Conservation (phyloP, 257 asterid species). For the Fraxinus anomala region DNA sequence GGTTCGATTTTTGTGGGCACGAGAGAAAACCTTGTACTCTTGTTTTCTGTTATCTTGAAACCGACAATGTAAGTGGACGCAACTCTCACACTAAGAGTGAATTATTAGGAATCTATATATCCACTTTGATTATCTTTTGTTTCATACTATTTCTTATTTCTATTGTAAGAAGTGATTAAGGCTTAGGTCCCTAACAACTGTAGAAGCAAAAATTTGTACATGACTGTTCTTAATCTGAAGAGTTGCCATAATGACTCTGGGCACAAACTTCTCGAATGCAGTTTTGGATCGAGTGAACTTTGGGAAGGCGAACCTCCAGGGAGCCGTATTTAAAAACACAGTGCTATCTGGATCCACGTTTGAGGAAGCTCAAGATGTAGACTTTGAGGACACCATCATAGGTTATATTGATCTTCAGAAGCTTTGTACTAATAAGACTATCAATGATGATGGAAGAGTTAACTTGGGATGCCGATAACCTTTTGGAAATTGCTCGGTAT, state of each 20-base stretch:
- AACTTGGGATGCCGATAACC: slow-evolving; percentile 77
- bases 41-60: background rate
- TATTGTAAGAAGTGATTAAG: background rate
- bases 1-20: background rate
- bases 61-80: background rate
- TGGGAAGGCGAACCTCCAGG: slow-evolving; percentile 73
- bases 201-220: background rate
- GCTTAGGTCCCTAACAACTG: background rate
- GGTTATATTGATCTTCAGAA: slow-evolving; percentile 92
- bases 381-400: slow-evolving; percentile 86
- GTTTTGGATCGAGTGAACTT: slow-evolving; percentile 88
- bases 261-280: slow-evolving; percentile 87
- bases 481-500: background rate
- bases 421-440: slow-evolving; percentile 71
- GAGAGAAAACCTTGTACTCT: background rate
- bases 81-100: background rate
- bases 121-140: background rate
- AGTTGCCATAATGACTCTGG: slow-evolving; percentile 33
- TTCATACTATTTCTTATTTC: background rate
- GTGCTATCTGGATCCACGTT: slow-evolving; percentile 94
- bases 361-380: slow-evolving; percentile 70
- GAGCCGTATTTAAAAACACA: slow-evolving; percentile 79
- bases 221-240: background rate
- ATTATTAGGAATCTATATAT: background rate
- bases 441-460: slow-evolving; percentile 63